Evolutionary conservation across 345 rosid genomes (phyloP).

Genomic region (Ceriops zippeliana): DNA sequence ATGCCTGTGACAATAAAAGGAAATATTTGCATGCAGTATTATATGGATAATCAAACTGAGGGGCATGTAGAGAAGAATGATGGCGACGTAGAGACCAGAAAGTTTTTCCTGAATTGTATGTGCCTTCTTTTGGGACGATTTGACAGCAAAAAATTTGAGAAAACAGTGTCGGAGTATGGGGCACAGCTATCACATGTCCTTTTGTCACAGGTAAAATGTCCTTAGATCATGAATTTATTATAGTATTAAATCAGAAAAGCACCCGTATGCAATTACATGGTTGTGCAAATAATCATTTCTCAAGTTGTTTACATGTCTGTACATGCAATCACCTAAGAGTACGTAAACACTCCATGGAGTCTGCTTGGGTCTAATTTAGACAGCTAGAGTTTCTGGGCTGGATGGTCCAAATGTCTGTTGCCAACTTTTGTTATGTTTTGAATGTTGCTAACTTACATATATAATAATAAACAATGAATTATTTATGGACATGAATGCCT

Average conservation of each 20-base stretch:
- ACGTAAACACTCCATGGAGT: neutral
- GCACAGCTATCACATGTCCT: conserved; percentile 56
- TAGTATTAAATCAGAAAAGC: neutral
- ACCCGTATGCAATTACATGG: neutral
- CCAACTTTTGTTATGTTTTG: too few relatives aligned
- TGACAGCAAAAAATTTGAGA: conserved; percentile 62
- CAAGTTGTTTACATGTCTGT: conserved; percentile 2
- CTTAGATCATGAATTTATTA: neutral
- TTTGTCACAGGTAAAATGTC: conserved; percentile 58
- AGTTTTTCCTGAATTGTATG: conserved; percentile 75
- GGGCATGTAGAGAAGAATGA: conserved; percentile 39
- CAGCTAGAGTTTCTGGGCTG: neutral
- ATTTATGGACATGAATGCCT: too few relatives aligned
- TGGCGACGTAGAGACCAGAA: conserved; percentile 59
- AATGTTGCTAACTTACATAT: too few relatives aligned
- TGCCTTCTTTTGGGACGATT: conserved; percentile 90
- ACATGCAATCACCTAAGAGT: neutral
- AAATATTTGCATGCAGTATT: conserved; percentile 43
- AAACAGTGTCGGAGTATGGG: conserved; percentile 53
- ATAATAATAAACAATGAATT: too few relatives aligned
- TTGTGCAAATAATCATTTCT: neutral
- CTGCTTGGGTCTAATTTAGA: neutral
- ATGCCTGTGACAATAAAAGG: conserved; percentile 27
- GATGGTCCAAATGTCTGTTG: neutral
- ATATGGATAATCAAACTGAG: conserved; percentile 48